A percentile compares a stretch with the other conserved stretches of the same genome.
These are phyloP conservation scores for Raphanus hybrid DNA, from an alignment of 441 rosid genomes.

Conservation along the genomic window DNA sequence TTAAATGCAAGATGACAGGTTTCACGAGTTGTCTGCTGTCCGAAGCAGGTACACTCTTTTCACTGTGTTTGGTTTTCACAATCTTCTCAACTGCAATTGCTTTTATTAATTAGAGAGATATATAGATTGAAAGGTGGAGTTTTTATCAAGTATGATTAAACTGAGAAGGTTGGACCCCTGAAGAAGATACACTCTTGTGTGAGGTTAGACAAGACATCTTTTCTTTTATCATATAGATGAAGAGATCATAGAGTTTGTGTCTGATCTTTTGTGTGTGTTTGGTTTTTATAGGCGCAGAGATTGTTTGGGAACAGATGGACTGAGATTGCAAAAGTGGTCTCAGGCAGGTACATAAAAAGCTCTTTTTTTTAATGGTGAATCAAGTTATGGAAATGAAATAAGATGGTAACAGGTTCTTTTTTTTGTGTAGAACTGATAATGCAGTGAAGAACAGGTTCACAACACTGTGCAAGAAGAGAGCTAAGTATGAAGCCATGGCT, in stretches of 20 bases:
- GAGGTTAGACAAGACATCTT: too few relatives aligned
- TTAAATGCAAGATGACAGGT: conserved; percentile 97
- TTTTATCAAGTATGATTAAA: not conserved
- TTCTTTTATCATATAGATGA: too few relatives aligned
- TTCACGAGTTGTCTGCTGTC: conserved; percentile 69
- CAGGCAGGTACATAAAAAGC: conserved; percentile 72
- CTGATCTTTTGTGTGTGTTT: conserved; percentile 17
- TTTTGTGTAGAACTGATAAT: conserved; percentile 77
- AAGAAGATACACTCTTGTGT: too few relatives aligned
- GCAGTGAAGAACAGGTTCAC: conserved; percentile 98
- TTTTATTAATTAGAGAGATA: not conserved
- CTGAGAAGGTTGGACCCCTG: not conserved
- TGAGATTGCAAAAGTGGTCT: conserved; percentile 98
- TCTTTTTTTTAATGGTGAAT: too few relatives aligned
- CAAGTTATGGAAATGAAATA: too few relatives aligned
- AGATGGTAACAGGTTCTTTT: not conserved
- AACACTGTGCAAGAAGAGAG: conserved; percentile 96
- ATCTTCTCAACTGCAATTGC: not conserved
- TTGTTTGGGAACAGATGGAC: conserved; percentile 98
- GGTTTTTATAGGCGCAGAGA: conserved; percentile 80
- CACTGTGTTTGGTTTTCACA: not conserved
- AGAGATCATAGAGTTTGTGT: not conserved
- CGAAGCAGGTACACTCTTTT: conserved; percentile 42
- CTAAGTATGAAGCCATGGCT: conserved; percentile 90
- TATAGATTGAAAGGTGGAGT: not conserved